These are phyloP conservation scores for Pseudognaphalium luteoalbum DNA, from an alignment of 129 eudicot genomes.

Conservation along the genomic window DNA sequence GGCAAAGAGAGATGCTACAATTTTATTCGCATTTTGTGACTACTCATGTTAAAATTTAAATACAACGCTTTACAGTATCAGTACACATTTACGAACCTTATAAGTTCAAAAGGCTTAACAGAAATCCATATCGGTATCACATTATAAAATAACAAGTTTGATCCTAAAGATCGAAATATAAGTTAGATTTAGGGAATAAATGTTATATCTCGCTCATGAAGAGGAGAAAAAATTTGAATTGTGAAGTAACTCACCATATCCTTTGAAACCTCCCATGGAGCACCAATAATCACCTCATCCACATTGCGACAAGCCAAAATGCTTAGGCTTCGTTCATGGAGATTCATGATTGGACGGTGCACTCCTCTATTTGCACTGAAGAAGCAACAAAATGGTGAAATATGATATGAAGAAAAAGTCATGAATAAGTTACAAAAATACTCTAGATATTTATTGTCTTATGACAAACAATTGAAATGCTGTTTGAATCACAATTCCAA, in stretches of 20 bases:
- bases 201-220: not conserved
- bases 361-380: constrained; percentile 87
- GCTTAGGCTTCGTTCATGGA: constrained; percentile 95
- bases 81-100: not conserved
- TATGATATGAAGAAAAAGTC: not conserved
- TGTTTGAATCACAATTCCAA: not conserved
- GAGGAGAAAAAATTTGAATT: not conserved
- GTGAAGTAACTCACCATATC: constrained; percentile 70
- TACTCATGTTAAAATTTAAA: not conserved
- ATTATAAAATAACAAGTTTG: not conserved
- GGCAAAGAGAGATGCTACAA: not conserved
- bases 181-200: not conserved
- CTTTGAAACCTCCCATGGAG: constrained; percentile 93
- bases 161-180: not conserved
- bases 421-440: not conserved
- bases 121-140: not conserved
- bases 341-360: constrained; percentile 98
- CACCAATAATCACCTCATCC: constrained; percentile 98
- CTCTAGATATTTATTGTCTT: not conserved
- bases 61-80: not conserved
- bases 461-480: not conserved
- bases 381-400: constrained; percentile 15
- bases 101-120: not conserved
- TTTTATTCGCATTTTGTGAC: not conserved
- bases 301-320: constrained; percentile 97